Evolutionary conservation across 345 rosid species (phyloP).

Genomic region (Adansonia digitata): DNA sequence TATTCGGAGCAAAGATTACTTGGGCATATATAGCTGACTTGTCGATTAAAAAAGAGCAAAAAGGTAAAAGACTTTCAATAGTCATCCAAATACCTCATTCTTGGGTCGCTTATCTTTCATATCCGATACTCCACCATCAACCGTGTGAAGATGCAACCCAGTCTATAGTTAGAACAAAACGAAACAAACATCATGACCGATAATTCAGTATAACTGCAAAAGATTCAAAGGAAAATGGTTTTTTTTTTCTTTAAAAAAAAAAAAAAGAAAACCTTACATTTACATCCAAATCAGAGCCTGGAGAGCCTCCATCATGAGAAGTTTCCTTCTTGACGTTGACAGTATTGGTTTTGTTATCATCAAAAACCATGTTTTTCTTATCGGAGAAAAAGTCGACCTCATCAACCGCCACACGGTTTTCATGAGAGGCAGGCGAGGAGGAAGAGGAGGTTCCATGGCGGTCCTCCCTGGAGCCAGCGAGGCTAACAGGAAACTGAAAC

Average conservation of each 20-base stretch:
- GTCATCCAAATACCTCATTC: constrained; percentile 43
- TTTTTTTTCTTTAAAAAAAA: too few relatives aligned
- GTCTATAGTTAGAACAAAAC: constrained; percentile 38
- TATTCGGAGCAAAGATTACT: neutral
- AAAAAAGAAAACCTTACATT: constrained; percentile 42
- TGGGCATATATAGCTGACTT: neutral
- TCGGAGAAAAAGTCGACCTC: constrained; percentile 83
- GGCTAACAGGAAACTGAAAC: constrained; percentile 48
- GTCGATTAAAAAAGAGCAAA: neutral
- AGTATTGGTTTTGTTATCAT: constrained; percentile 1
- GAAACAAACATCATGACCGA: neutral
- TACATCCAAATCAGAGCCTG: constrained; percentile 25
- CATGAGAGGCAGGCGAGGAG: constrained; percentile 14
- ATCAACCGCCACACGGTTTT: constrained; percentile 31
- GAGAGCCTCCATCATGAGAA: constrained; percentile 24
- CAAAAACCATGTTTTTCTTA: constrained; percentile 25
- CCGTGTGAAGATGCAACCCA: constrained; percentile 71
- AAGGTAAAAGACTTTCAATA: neutral
- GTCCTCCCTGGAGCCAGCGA: constrained; percentile 33
- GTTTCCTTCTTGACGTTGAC: constrained; percentile 53
- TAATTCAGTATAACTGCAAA: neutral
- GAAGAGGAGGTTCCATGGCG: constrained; percentile 7
- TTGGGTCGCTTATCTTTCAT: constrained; percentile 48
- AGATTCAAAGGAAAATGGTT: neutral
- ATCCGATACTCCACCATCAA: constrained; percentile 61